Conservation (phyloP, 768 basidiomycete genomes). For the Phallus indusiatus region DNA sequence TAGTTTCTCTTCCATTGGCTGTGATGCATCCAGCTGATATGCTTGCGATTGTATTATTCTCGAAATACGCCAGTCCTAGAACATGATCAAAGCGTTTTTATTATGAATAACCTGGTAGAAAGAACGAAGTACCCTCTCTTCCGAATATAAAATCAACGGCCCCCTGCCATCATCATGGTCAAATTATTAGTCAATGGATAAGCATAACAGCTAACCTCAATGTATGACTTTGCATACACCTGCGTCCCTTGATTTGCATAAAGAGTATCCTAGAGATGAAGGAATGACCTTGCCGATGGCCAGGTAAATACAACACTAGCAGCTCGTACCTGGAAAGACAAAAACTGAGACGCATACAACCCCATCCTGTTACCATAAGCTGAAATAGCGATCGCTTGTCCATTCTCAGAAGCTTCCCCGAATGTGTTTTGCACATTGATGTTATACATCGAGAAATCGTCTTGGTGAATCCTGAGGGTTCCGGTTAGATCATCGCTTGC, state of each 20-base stretch:
- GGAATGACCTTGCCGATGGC: slow-evolving; percentile 21
- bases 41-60: slow-evolving; percentile 38
- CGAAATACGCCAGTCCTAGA: slow-evolving; percentile 33
- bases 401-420: slow-evolving; percentile 24
- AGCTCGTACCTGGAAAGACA: slow-evolving; percentile 12
- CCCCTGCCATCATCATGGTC: slow-evolving; percentile 22
- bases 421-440: slow-evolving; percentile 17
- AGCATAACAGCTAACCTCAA: slow-evolving; percentile 27
- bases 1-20: slow-evolving; percentile 36
- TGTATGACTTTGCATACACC: slow-evolving; percentile 34
- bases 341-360: slow-evolving; percentile 13
- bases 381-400: slow-evolving; percentile 41
- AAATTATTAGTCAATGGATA: neutral
- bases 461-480: slow-evolving; percentile 10
- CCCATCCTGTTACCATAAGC: slow-evolving; percentile 33
- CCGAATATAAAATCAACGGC: slow-evolving; percentile 46
- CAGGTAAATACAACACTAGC: no score
- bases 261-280: slow-evolving; percentile 36
- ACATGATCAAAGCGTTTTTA: neutral
- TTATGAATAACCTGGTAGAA: neutral
- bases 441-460: slow-evolving; percentile 11
- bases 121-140: slow-evolving; percentile 15
- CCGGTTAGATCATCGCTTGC: slow-evolving; percentile 10
- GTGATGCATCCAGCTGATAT: slow-evolving; percentile 37
- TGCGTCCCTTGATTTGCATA: slow-evolving; percentile 38